Base-by-base conservation (phyloP, 495 filamentous ascomycete genomes). In the Penicillium bialowiezense region DNA sequence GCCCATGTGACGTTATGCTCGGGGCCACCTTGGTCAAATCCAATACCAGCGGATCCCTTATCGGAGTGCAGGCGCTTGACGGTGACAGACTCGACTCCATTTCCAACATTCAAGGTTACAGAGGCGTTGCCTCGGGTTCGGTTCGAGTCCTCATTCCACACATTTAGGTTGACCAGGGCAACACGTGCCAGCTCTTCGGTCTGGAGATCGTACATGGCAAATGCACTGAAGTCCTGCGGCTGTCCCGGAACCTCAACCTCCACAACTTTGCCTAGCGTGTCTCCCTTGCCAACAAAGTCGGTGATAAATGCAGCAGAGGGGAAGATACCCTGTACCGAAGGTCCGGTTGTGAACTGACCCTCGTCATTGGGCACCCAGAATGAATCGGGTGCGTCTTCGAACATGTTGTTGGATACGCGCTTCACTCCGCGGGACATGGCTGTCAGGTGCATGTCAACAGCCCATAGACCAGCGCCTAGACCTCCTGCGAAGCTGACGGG, bases 1-100 rank as follows among this genome's bases (percentile, higher is more conserved):
- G 59, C 56, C 62, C 62, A 62, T 13, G 59, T 62, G 7, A 62
- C 52, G 50, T 62, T 62, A 20, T 64, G 19, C 15, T 39, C 19
- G 0, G 37, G 37, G 6, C 59, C 52, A 31, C 51, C 55, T 19
- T 44, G 33, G 15, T 64, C 61, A 46, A 56, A 62, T 4, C 61
- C 61, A 19, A 52, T 13, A 13, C 50, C 62, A 15, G 37, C 18
- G 5, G 62, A 43, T 32, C 62, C 62, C 28, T 50, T 43, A 3
- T 49, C 59, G 18, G 59, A 40, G 18, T 46, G 40, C 37, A 65
- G 41, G 2, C 53, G 29, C 21, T 43, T 20, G 17, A 65, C 43
- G 19, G 31, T 51, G n/a, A 52, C 48, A 13, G 44, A 37, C 6
- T 45, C 37, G 7, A 37, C 35, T 12, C 14, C 29, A 23, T 36